phyloP scores from a whole-genome alignment of 108 stramenopile genomes.

The Conticribra guillardii region DNA sequence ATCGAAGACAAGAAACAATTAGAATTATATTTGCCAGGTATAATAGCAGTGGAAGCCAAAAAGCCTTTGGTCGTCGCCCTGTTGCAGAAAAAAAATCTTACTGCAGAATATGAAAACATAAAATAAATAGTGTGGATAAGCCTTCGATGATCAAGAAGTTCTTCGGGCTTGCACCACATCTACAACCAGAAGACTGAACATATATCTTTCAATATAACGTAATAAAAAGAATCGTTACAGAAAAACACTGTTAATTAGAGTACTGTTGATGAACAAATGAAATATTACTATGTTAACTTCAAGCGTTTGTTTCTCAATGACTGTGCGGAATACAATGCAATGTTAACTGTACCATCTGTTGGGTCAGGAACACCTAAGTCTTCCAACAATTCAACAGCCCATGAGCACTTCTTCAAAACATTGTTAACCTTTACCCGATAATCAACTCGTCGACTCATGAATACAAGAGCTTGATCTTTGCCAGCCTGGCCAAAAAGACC shows the following conservation, averaged over 20 bases:
- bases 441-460: constrained; percentile 84
- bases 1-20: too few relatives aligned
- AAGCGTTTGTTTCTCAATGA: constrained; percentile 36
- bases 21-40: too few relatives aligned
- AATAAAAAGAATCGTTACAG: neutral
- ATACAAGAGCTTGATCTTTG: constrained; percentile 76
- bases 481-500: constrained; percentile 82
- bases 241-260: neutral
- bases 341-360: constrained; percentile 70
- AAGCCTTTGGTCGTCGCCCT: too few relatives aligned
- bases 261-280: too few relatives aligned
- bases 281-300: constrained; percentile 27
- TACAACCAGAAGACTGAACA: too few relatives aligned
- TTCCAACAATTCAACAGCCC: constrained; percentile 76
- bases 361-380: constrained; percentile 79
- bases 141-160: too few relatives aligned
- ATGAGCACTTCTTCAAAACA: constrained; percentile 67
- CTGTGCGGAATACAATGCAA: constrained; percentile 54
- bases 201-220: neutral
- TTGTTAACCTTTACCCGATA: constrained; percentile 75
- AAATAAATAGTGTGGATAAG: too few relatives aligned
- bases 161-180: too few relatives aligned
- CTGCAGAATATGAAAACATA: too few relatives aligned
- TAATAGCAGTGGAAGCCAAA: too few relatives aligned
- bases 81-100: too few relatives aligned